Evolutionary conservation across 306 rosid genomes (phyloP).

Genomic region (Parietaria judaica): DNA sequence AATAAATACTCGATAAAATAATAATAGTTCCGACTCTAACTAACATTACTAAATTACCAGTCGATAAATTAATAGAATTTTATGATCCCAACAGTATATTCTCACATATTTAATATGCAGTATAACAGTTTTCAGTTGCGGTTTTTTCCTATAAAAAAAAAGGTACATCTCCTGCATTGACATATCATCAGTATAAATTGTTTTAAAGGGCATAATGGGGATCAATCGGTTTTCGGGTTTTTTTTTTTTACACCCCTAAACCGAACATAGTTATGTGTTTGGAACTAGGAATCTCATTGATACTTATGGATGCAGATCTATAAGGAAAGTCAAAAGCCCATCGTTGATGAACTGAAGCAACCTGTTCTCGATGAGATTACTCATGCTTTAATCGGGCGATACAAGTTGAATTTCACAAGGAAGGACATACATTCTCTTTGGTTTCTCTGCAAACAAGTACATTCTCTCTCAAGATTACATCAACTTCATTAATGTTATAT

Average conservation of each 20-base stretch:
- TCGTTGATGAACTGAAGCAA: slow-evolving; percentile 67
- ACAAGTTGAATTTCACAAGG: slow-evolving; percentile 65
- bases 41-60: too few species aligned
- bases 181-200: too few species aligned
- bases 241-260: neutral
- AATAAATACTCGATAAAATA: too few species aligned
- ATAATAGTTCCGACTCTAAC: too few species aligned
- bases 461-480: neutral
- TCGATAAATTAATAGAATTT: too few species aligned
- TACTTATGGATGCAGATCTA: slow-evolving; percentile 38
- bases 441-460: slow-evolving; percentile 96
- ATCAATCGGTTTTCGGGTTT: neutral
- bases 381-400: slow-evolving; percentile 39
- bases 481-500: neutral
- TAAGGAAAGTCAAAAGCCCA: slow-evolving; percentile 66
- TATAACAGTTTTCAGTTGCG: too few species aligned
- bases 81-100: too few species aligned
- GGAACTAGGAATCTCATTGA: neutral
- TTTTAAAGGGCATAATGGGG: too few species aligned
- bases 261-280: neutral
- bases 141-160: too few species aligned
- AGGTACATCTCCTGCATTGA: too few species aligned
- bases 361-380: slow-evolving; percentile 62
- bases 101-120: too few species aligned
- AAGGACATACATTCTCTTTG: slow-evolving; percentile 68